Percentiles rank a stretch among this genome's conserved stretches.
Evolutionary conservation across 345 rosid genomes (phyloP).

Genomic region (Boechera stricta): DNA sequence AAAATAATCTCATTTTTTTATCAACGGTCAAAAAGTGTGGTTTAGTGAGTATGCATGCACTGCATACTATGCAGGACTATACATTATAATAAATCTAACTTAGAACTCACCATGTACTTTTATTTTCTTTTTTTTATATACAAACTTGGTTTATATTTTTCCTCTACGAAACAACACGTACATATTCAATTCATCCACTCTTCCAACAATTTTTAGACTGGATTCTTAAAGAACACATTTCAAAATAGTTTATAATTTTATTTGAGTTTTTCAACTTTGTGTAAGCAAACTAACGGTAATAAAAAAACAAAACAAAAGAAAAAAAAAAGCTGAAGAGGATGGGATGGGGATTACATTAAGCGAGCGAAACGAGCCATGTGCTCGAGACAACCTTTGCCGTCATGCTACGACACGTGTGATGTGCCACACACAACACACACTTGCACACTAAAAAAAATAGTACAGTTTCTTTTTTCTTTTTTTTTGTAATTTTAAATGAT

Average conservation of each 20-base stretch:
- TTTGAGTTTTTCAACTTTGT: neutral
- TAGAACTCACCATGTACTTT: slow-evolving; percentile 19
- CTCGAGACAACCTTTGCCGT: slow-evolving; percentile 46
- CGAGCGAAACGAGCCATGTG: slow-evolving; percentile 41
- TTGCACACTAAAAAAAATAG: slow-evolving; percentile 16
- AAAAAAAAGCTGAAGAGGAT: neutral
- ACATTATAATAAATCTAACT: neutral
- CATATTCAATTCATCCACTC: slow-evolving; percentile 25
- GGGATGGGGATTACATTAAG: neutral
- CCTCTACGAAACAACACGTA: slow-evolving; percentile 23
- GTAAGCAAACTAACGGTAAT: slow-evolving; percentile 33
- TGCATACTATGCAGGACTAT: neutral
- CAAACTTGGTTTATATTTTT: slow-evolving; percentile 2
- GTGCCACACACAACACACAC: slow-evolving; percentile 36
- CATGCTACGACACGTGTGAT: slow-evolving; percentile 46
- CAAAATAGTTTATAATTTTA: neutral
- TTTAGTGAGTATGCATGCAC: neutral
- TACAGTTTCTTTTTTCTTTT: slow-evolving; percentile 7
- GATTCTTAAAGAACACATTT: slow-evolving; percentile 19
- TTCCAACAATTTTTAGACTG: neutral
- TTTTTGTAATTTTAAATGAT: neutral
- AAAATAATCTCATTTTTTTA: slow-evolving; percentile 14
- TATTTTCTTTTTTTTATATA: neutral
- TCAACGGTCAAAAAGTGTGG: slow-evolving; percentile 39
- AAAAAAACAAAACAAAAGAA: neutral